phyloP scores from a whole-genome alignment of 805 yeast genomes.

The Candida peoriensis region DNA sequence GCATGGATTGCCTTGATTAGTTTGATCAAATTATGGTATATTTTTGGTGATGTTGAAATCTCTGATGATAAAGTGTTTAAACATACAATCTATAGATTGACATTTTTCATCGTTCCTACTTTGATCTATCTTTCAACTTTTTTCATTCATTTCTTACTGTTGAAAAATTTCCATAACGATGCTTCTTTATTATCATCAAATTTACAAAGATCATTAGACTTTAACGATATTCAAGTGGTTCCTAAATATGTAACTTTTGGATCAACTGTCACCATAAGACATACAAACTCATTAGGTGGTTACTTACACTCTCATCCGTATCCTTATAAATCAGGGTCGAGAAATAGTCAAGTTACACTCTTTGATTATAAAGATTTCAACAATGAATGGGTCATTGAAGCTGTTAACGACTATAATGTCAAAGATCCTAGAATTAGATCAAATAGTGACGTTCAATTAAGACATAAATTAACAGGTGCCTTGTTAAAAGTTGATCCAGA shows the following conservation, averaged over 20 bases:
- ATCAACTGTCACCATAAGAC: constrained; percentile 66
- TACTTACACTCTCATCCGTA: constrained; percentile 76
- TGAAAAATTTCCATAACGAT: constrained; percentile 44
- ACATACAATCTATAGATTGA: constrained; percentile 37
- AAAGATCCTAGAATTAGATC: constrained; percentile 27
- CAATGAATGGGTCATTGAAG: constrained; percentile 73
- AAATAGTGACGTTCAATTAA: constrained; percentile 50
- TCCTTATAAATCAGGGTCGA: constrained; percentile 58
- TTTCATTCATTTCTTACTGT: constrained; percentile 47
- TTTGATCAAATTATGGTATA: constrained; percentile 51
- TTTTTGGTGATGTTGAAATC: constrained; percentile 62
- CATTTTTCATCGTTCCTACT: constrained; percentile 50
- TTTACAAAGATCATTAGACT: constrained; percentile 56
- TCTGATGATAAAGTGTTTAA: constrained; percentile 31
- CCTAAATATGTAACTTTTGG: constrained; percentile 74
- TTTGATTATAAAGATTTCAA: constrained; percentile 54
- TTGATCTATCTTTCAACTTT: constrained; percentile 53
- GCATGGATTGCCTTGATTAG: constrained; percentile 54
- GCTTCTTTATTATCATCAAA: constrained; percentile 63
- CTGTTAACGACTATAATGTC: constrained; percentile 23
- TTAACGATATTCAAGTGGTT: constrained; percentile 33
- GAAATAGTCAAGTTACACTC: constrained; percentile 76
- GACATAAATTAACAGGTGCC: constrained; percentile 64
- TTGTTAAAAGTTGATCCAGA: constrained; percentile 65
- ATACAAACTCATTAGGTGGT: constrained; percentile 61